These are phyloP conservation scores for Tillandsia leiboldiana DNA, from an alignment of 176 grass and related monocot genomes.

Conservation along the genomic window DNA sequence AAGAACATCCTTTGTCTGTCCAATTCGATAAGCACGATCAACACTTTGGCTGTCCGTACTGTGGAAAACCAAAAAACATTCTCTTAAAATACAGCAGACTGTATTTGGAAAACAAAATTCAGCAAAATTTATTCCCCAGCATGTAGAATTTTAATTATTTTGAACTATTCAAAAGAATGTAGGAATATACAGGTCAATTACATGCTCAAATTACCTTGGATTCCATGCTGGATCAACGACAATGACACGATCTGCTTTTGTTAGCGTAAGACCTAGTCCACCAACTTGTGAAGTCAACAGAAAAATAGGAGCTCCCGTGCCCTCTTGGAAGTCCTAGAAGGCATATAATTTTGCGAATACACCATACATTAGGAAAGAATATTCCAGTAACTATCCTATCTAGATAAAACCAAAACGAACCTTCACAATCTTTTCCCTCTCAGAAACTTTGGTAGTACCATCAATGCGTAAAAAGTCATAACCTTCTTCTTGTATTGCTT, in stretches of 20 bases:
- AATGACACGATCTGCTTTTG: conserved; percentile 89
- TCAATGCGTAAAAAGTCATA: conserved; percentile 84
- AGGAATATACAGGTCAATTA: not conserved
- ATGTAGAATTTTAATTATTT: too few species aligned
- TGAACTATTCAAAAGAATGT: not conserved
- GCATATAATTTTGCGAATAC: not conserved
- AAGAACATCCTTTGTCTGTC: conserved; percentile 77
- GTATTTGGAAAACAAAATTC: not conserved
- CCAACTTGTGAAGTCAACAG: conserved; percentile 91
- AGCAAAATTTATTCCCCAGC: not conserved
- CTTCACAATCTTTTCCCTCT: conserved; percentile 80
- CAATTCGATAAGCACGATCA: conserved; percentile 79
- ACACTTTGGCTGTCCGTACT: conserved; percentile 95
- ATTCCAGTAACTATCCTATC: conserved; percentile 14
- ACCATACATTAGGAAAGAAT: conserved; percentile 20
- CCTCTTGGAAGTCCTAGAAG: conserved; percentile 83
- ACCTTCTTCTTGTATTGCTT: conserved; percentile 59
- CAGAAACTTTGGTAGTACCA: conserved; percentile 59
- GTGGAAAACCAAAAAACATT: conserved; percentile 17
- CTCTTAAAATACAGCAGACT: conserved; percentile 9
- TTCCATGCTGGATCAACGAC: conserved; percentile 97
- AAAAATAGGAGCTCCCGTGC: conserved; percentile 71
- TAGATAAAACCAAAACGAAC: conserved; percentile 27
- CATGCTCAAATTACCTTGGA: conserved; percentile 48
- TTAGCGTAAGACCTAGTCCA: conserved; percentile 94